Evolutionary conservation across 345 rosid species (phyloP).

Genomic region (Syzygium jambos): DNA sequence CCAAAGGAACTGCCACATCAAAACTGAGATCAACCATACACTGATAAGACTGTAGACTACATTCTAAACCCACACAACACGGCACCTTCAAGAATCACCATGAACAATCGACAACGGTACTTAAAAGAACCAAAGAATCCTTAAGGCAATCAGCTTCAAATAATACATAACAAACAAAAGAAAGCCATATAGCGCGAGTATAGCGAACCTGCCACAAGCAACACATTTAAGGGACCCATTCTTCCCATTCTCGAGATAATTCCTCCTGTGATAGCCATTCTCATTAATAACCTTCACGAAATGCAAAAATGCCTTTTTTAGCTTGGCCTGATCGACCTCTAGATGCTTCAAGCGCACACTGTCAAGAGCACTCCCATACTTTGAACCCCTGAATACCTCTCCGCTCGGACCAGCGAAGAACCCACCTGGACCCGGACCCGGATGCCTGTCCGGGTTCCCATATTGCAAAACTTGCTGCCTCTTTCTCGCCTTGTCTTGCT

Average conservation of each 20-base stretch:
- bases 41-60: neutral
- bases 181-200: slow-evolving; percentile 8
- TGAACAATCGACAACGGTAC: neutral
- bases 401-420: slow-evolving; percentile 10
- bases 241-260: slow-evolving; percentile 74
- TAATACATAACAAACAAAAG: neutral
- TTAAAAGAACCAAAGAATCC: slow-evolving; percentile 2
- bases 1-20: neutral
- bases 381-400: slow-evolving; percentile 46
- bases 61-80: neutral
- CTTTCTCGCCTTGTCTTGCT: slow-evolving; percentile 27
- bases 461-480: slow-evolving; percentile 33
- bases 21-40: neutral
- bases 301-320: slow-evolving; percentile 66
- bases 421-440: slow-evolving; percentile 18
- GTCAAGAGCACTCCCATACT: slow-evolving; percentile 39
- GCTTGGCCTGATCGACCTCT: slow-evolving; percentile 47
- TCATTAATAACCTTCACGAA: slow-evolving; percentile 61
- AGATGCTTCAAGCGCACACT: slow-evolving; percentile 23
- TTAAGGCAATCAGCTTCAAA: slow-evolving; percentile 5
- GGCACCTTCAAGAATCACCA: neutral
- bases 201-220: slow-evolving; percentile 81
- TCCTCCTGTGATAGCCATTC: slow-evolving; percentile 47
- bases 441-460: slow-evolving; percentile 23
- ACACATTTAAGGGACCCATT: slow-evolving; percentile 68